phyloP scores from a whole-genome alignment of 2,329 filamentous ascomycete species.

The Exophiala spinifera region DNA sequence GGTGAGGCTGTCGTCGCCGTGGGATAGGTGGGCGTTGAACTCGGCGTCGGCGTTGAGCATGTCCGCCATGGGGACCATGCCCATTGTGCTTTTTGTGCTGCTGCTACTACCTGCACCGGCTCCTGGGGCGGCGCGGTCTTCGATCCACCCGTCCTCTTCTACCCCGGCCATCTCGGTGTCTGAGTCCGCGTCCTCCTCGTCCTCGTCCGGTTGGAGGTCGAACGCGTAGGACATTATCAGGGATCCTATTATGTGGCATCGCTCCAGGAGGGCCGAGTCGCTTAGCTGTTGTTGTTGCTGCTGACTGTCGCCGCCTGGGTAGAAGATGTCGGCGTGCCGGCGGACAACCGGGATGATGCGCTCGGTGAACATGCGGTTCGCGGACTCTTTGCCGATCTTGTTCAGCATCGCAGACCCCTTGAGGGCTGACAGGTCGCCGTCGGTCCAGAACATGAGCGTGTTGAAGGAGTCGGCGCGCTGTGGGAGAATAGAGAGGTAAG shows the following conservation, averaged over 20 bases:
- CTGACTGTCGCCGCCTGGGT: neutral
- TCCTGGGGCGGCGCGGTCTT: neutral
- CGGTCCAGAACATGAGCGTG: neutral
- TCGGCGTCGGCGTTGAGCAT: neutral
- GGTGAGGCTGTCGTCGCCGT: neutral
- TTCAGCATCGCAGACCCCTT: neutral
- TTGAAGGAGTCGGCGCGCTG: neutral
- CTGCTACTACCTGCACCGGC: too few relatives aligned
- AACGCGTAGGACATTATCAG: neutral
- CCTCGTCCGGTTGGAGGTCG: neutral
- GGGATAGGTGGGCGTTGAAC: neutral
- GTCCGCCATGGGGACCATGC: neutral
- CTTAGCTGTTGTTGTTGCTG: neutral
- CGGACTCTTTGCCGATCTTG: neutral
- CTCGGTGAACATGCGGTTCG: neutral
- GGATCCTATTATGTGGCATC: neutral
- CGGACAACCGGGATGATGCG: neutral
- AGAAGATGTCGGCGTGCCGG: neutral
- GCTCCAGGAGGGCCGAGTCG: neutral
- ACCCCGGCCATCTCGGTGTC: neutral
- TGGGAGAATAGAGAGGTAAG: neutral
- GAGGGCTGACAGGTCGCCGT: neutral
- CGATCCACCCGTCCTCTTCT: neutral
- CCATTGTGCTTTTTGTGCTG: neutral
- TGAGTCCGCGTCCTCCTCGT: neutral